Evolutionary conservation across 768 basidiomycete genomes (phyloP), one percentile per base, ranked within the genome.

Genomic region (Leccinum longicurvipes): DNA sequence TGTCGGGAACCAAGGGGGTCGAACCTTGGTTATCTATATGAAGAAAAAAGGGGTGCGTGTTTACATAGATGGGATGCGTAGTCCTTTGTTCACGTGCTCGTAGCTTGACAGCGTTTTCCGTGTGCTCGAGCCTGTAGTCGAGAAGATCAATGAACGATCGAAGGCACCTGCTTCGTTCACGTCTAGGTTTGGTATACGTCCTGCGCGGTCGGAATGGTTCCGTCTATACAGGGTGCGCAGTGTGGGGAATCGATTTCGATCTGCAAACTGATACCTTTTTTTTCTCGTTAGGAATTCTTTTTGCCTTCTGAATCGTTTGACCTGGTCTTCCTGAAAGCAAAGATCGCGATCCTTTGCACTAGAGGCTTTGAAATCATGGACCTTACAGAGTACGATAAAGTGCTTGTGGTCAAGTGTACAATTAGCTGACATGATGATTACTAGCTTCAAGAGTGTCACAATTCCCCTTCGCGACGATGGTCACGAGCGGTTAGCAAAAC

Each of bases 281-380:
- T 47, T n/a, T 19, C 19, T 15, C 23, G 0, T n/a, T 47, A 82
- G 80, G 91, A 95, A 73, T 96, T 94, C 74, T 95, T 92, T 82
- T 72, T 96, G 48, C 93, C 91, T 2, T 93, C 90, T 0, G 93
- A 97, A 67, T 87, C 94, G 0, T 92, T 85, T 60, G 90, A 93
- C 66, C 77, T 98, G 42, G 85, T 93, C 58, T 98, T 98, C 80
- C 76, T 98, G 54, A 94, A 95, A 69, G 89, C 90, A 9, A 91
- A 89, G 73, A 89, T 99, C 59, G 94, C 91, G 4, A 90, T 99
- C 54, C 80, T 97, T 27, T 95, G 95, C 63, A 86, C 90, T 0
- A 92, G 91, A 66, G 94, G 95, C 39, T 98, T 98, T 64, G 95
- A 98, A 72, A 96, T 98, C 64, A 98, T 98, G 90, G 93, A 98